Evolutionary conservation across 148 eudicot species (phyloP).

Genomic region (Amaranthus palmeri): DNA sequence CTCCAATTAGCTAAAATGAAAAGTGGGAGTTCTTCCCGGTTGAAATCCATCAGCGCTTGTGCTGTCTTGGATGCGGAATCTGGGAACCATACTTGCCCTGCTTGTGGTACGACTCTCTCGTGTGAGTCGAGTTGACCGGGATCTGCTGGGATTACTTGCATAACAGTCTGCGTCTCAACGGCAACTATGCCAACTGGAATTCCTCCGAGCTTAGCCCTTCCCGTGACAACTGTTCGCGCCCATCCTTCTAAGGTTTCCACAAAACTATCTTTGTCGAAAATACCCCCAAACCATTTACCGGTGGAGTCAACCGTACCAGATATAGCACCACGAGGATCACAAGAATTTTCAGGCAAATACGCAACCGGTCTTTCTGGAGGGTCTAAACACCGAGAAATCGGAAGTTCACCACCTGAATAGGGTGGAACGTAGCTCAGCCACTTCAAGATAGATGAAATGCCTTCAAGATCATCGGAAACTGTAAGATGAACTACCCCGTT

Average conservation of each 20-base stretch:
- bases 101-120: conserved; percentile 98
- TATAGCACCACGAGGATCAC: conserved; percentile 95
- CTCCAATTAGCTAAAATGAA: conserved; percentile 98
- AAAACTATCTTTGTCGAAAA: conserved; percentile 85
- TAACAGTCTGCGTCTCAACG: conserved; percentile 95
- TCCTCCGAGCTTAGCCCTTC: conserved; percentile 98
- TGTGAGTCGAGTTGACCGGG: conserved; percentile 98
- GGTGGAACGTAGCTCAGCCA: conserved; percentile 95
- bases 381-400: conserved; percentile 62
- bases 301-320: conserved; percentile 46
- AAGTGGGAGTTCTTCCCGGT: conserved; percentile 89
- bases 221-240: conserved; percentile 99
- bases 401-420: conserved; percentile 78
- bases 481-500: conserved; percentile 94
- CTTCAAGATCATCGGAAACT: conserved; percentile 92
- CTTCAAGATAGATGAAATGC: conserved; percentile 69
- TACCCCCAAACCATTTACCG: conserved; percentile 94
- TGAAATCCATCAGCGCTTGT: conserved; percentile 97
- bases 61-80: conserved; percentile 98
- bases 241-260: conserved; percentile 94
- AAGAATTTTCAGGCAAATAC: conserved; percentile 83
- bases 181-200: conserved; percentile 95
- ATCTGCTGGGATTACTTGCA: conserved; percentile 95
- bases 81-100: conserved; percentile 99
- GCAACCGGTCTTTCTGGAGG: conserved; percentile 76